These are phyloP conservation scores for Malus hybrid DNA, from an alignment of 331 rosid genomes.

Conservation along the genomic window DNA sequence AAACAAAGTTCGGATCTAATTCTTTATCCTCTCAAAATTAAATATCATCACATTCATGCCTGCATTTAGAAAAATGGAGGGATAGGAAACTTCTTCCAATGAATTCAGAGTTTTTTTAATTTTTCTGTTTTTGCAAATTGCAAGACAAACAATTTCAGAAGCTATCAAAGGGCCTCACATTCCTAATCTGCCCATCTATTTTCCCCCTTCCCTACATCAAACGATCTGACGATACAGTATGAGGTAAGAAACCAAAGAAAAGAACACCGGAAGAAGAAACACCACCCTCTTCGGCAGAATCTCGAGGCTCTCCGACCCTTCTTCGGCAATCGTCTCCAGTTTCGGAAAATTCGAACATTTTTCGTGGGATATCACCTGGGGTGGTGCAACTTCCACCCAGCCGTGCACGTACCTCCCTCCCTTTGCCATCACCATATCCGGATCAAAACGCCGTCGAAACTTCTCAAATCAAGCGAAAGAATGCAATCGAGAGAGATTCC, in stretches of 20 bases:
- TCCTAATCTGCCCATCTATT: neutral
- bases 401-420: neutral
- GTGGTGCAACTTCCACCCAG: constrained; percentile 17
- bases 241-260: constrained; percentile 17
- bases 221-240: neutral
- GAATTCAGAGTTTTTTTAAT: too few species aligned
- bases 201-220: neutral
- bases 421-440: neutral
- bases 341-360: constrained; percentile 1
- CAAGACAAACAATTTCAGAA: neutral
- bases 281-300: constrained; percentile 3
- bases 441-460: neutral
- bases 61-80: too few species aligned
- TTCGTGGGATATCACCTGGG: neutral
- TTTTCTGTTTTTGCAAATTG: neutral
- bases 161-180: neutral
- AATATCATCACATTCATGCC: too few species aligned
- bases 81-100: too few species aligned
- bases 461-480: neutral
- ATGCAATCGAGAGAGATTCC: neutral
- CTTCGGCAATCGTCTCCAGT: constrained; percentile 22
- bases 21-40: too few species aligned
- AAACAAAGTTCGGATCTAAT: too few species aligned
- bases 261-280: constrained; percentile 15
- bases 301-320: constrained; percentile 14